phyloP scores from a whole-genome alignment of 2,329 filamentous ascomycete genomes.

The Xylaria sp. region DNA sequence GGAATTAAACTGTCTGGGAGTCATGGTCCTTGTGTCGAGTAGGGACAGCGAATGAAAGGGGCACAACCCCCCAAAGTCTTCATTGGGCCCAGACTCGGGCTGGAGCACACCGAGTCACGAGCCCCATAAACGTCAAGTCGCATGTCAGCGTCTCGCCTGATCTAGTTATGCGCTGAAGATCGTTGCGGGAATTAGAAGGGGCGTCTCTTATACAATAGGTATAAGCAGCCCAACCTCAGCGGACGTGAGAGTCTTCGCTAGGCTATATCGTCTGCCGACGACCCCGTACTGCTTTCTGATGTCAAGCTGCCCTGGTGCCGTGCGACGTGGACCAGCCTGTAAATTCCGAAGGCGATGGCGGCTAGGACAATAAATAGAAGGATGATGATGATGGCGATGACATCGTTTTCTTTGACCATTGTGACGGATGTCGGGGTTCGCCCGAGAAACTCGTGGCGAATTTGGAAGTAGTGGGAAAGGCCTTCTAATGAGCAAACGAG shows the following conservation, averaged over 20 bases:
- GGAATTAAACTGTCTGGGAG: background rate
- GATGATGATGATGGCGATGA: slow-evolving; percentile 75
- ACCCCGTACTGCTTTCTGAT: slow-evolving; percentile 38
- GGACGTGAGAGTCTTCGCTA: slow-evolving; percentile 15
- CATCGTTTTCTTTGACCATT: slow-evolving; percentile 72
- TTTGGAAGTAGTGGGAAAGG: background rate
- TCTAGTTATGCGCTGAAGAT: background rate
- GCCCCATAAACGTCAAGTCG: no score
- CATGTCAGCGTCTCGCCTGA: background rate
- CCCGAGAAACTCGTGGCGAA: background rate
- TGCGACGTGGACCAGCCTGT: slow-evolving; percentile 66
- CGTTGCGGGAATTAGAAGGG: background rate
- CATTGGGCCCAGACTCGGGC: background rate
- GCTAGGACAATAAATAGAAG: slow-evolving; percentile 71
- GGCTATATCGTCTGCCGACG: slow-evolving; percentile 26
- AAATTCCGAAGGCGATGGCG: slow-evolving; percentile 71
- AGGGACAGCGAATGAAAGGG: background rate
- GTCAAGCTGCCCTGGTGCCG: slow-evolving; percentile 49
- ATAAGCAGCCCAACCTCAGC: background rate
- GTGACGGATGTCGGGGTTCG: slow-evolving; percentile 36
- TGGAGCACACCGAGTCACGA: background rate
- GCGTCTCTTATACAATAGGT: background rate
- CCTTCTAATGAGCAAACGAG: background rate
- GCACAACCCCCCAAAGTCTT: background rate
- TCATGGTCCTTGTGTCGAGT: background rate